These are phyloP conservation scores for Helianthus tuberosus DNA, from an alignment of 129 eudicot genomes.

Conservation along the genomic window DNA sequence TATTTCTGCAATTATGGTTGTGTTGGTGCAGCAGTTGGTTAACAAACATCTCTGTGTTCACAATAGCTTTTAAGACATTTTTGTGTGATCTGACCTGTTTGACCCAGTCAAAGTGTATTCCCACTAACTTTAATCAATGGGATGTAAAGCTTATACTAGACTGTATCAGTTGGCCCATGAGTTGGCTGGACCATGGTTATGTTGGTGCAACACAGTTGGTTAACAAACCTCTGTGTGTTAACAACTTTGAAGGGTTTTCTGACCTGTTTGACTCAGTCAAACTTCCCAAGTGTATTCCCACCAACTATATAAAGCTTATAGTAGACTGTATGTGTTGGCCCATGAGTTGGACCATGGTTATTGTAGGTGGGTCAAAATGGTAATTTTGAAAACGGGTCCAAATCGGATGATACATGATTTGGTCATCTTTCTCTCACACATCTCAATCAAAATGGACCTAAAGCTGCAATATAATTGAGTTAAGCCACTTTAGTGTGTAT, in stretches of 20 bases:
- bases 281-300: too few species aligned
- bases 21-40: constrained; percentile 21
- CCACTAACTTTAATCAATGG: constrained; percentile 42
- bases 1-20: constrained; percentile 22
- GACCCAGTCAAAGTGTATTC: constrained; percentile 41
- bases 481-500: too few species aligned
- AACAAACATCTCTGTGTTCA: constrained; percentile 21
- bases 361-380: background rate
- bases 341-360: background rate
- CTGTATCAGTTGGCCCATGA: constrained; percentile 37
- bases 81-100: constrained; percentile 28
- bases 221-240: too few species aligned
- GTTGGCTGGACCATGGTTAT: constrained; percentile 36
- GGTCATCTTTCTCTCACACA: constrained; percentile 14
- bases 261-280: too few species aligned
- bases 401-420: background rate
- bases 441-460: constrained; percentile 14
- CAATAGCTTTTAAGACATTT: constrained; percentile 19
- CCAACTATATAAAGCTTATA: too few species aligned
- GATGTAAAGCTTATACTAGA: constrained; percentile 34
- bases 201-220: background rate
- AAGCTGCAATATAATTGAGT: background rate
- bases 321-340: background rate
- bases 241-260: too few species aligned
- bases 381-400: background rate